Percentiles rank a stretch among this genome's conserved stretches.
Conservation (phyloP, 441 rosid genomes). For the Erodium texanum region DNA sequence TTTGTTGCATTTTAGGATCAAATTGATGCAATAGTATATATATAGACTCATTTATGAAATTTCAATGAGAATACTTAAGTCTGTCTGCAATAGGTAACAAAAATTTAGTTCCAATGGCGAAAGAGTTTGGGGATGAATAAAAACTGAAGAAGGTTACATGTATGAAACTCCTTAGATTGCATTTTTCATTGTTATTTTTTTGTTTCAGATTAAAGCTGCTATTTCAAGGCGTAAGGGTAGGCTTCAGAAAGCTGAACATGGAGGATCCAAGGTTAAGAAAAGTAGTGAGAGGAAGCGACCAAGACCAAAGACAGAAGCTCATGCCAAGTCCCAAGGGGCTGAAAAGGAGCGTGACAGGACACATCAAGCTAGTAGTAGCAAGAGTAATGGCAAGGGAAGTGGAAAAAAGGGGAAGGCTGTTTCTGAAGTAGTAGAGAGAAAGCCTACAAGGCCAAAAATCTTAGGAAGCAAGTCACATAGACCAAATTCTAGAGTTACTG, state of each 20-base stretch:
- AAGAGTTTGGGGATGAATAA: conserved; percentile 17
- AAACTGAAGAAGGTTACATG: conserved; percentile 16
- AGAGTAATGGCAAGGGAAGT: conserved; percentile 2
- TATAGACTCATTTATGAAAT: not conserved
- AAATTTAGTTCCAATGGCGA: conserved; percentile 16
- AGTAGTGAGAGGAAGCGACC: not conserved
- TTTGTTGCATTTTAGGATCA: not conserved
- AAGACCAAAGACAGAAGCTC: conserved; percentile 10
- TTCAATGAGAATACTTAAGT: not conserved
- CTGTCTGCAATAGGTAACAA: conserved; percentile 12
- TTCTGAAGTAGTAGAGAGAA: conserved; percentile 12
- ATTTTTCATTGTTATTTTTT: conserved; percentile 12
- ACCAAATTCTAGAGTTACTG: conserved; percentile 4
- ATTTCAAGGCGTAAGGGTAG: conserved; percentile 16
- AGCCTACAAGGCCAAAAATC: conserved; percentile 6
- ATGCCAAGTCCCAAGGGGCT: conserved; percentile 10
- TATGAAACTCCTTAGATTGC: conserved; percentile 11
- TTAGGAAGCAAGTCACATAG: conserved; percentile 12
- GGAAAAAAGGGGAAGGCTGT: not conserved
- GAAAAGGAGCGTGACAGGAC: conserved; percentile 6
- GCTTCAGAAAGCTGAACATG: conserved; percentile 7
- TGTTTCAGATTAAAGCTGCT: conserved; percentile 20
- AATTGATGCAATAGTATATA: not conserved
- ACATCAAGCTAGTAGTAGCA: not conserved
- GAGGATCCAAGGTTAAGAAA: conserved; percentile 11